Evolutionary conservation across 2,329 filamentous ascomycete species (phyloP).

Genomic region (Beauveria varroae): DNA sequence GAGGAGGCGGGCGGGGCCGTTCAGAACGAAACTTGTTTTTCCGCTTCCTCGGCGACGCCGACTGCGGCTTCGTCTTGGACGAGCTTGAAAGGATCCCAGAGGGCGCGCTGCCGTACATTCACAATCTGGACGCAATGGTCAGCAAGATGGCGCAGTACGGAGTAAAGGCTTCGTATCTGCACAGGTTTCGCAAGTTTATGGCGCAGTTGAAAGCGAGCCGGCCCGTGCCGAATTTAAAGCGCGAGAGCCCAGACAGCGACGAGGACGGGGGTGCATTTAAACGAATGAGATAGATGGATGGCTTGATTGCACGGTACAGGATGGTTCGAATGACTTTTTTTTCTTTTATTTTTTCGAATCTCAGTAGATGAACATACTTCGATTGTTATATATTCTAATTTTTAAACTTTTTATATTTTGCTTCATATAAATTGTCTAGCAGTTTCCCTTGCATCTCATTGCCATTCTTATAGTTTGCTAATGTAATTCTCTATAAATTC

Average conservation of each 20-base stretch:
- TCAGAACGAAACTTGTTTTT: constrained; percentile 39
- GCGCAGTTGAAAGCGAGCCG: constrained; percentile 22
- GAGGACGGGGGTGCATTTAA: constrained; percentile 17
- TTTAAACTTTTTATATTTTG: too few relatives aligned
- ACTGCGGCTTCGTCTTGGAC: constrained; percentile 37
- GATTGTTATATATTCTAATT: too few relatives aligned
- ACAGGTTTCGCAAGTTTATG: constrained; percentile 26
- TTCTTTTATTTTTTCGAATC: too few relatives aligned
- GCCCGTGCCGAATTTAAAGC: constrained; percentile 24
- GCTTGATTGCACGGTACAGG: neutral
- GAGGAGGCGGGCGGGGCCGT: constrained; percentile 15
- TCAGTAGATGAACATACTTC: too few relatives aligned
- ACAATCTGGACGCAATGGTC: constrained; percentile 27
- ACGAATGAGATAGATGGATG: constrained; percentile 5
- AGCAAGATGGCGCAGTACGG: constrained; percentile 26
- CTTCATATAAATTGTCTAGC: neutral
- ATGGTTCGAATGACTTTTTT: too few relatives aligned
- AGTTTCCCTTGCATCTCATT: neutral
- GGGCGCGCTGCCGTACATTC: constrained; percentile 35
- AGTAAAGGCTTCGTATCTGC: constrained; percentile 28
- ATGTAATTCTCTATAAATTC: neutral
- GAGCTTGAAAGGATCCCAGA: constrained; percentile 37
- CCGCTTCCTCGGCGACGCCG: constrained; percentile 37
- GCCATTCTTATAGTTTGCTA: neutral
- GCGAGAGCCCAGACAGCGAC: constrained; percentile 17